These are phyloP conservation scores for Carex myosuroides DNA, from an alignment of 176 grass and related monocot genomes.

Conservation along the genomic window DNA sequence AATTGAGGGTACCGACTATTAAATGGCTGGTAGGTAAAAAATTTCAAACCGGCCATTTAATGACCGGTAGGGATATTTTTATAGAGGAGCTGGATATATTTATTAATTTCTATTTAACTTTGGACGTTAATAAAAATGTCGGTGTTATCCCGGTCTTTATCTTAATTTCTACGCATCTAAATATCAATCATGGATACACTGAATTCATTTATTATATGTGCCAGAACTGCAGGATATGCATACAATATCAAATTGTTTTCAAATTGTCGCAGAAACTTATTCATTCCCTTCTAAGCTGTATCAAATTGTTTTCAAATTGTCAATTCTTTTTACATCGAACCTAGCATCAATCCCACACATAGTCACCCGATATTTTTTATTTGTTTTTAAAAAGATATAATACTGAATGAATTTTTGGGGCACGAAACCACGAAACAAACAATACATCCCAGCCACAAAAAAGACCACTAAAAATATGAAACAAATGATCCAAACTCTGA, in stretches of 20 bases:
- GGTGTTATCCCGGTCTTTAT: background rate
- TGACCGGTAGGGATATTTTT: too few relatives aligned
- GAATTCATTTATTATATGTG: background rate
- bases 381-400: background rate
- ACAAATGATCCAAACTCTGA: conserved; percentile 4
- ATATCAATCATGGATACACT: background rate
- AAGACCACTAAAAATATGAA: background rate
- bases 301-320: background rate
- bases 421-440: background rate
- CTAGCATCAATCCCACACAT: background rate
- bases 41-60: too few relatives aligned
- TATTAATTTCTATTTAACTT: too few relatives aligned
- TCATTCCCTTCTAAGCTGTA: background rate
- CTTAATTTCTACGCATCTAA: background rate
- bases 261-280: background rate
- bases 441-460: background rate
- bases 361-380: background rate
- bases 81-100: too few relatives aligned
- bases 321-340: background rate
- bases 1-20: too few relatives aligned
- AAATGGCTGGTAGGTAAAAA: too few relatives aligned
- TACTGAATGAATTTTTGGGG: background rate
- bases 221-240: background rate
- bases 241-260: background rate
- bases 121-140: too few relatives aligned